Conservation (phyloP, 495 filamentous ascomycete genomes). For the Xylaria flabelliformis region DNA sequence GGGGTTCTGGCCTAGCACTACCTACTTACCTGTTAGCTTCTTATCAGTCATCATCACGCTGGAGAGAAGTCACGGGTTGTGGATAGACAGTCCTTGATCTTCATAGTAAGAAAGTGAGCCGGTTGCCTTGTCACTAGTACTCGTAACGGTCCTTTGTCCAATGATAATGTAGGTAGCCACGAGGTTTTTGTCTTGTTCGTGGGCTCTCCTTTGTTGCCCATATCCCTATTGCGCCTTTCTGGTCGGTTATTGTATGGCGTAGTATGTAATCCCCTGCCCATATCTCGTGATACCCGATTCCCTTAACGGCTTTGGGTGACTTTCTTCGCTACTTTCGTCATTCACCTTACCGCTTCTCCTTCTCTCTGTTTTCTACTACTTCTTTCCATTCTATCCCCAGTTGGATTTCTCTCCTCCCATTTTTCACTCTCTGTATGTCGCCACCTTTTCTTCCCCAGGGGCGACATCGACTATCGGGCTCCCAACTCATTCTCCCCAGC, state of each 20-base stretch:
- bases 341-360: conserved; percentile 14
- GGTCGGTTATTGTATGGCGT: conserved; percentile 9
- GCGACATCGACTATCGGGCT: not conserved
- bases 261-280: conserved; percentile 20
- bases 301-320: conserved; percentile 18
- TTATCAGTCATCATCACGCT: conserved; percentile 44
- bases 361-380: conserved; percentile 30
- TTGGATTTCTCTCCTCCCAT: not conserved
- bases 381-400: conserved; percentile 8
- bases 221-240: conserved; percentile 21
- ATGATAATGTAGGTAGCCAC: not conserved
- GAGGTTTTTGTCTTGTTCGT: not conserved
- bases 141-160: conserved; percentile 3
- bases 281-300: conserved; percentile 27
- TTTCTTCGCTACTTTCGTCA: conserved; percentile 27
- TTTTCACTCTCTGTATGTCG: not conserved
- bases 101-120: conserved; percentile 10
- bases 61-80: conserved; percentile 39
- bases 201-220: not conserved
- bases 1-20: conserved; percentile 12
- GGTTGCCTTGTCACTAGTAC: conserved; percentile 6
- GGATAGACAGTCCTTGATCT: conserved; percentile 37
- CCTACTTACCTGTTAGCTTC: no score
- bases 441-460: not conserved
- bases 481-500: not conserved